Conservation (phyloP, 2,329 filamentous ascomycete genomes). For the Teratosphaeriaceae sp. region DNA sequence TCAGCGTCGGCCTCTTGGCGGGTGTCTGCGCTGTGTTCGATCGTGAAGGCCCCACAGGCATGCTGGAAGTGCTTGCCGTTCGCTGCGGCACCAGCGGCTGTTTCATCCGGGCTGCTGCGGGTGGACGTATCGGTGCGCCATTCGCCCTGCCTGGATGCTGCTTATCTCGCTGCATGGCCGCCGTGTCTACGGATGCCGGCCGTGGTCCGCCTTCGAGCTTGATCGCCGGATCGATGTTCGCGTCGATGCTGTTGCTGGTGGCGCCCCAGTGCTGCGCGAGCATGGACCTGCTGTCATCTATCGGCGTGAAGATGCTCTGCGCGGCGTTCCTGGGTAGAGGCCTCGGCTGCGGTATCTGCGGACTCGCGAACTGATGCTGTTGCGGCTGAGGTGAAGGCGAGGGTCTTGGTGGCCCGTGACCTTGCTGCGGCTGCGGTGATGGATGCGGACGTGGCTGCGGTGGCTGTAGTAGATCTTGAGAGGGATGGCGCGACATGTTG, state of each 20-base stretch:
- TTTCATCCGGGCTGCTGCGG: slow-evolving; percentile 27
- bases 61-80: slow-evolving; percentile 53
- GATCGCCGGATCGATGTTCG: slow-evolving; percentile 38
- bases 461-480: slow-evolving; percentile 17
- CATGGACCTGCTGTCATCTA: slow-evolving; percentile 86
- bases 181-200: slow-evolving; percentile 60
- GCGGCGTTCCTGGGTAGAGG: slow-evolving; percentile 52
- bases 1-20: slow-evolving; percentile 72
- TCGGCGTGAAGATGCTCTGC: slow-evolving; percentile 94
- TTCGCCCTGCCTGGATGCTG: slow-evolving; percentile 33
- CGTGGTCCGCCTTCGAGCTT: slow-evolving; percentile 43
- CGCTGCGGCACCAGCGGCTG: slow-evolving; percentile 39
- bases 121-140: slow-evolving; percentile 50
- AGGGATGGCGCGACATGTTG: slow-evolving; percentile 38
- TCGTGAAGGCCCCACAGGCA: slow-evolving; percentile 65
- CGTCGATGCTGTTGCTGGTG: slow-evolving; percentile 46
- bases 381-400: slow-evolving; percentile 46
- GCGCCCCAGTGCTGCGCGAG: slow-evolving; percentile 69
- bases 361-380: slow-evolving; percentile 45
- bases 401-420: slow-evolving; percentile 20
- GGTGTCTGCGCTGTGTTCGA: slow-evolving; percentile 67
- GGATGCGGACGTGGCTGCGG: slow-evolving; percentile 29
- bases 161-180: slow-evolving; percentile 46
- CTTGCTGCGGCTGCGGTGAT: slow-evolving; percentile 29
- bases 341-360: slow-evolving; percentile 55